These are phyloP conservation scores for Trichophyton rubrum DNA, from an alignment of 2,329 filamentous ascomycete genomes.

Conservation along the genomic window DNA sequence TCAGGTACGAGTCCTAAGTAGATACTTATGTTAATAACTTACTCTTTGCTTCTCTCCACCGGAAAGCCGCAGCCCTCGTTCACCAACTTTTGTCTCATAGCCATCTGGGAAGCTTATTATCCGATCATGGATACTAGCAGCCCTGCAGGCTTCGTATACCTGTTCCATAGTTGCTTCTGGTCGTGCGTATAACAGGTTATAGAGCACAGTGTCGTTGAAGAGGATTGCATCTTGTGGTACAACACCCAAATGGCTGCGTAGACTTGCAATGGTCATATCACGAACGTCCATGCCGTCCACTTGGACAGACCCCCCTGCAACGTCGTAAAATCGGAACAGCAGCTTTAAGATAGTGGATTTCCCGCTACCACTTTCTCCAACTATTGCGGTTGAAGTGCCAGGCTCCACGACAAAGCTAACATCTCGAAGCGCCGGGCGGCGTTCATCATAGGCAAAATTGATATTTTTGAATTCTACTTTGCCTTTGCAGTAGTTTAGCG, in stretches of 20 bases:
- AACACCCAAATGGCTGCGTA: constrained; percentile 53
- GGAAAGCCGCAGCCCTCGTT: constrained; percentile 17
- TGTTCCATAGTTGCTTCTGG: constrained; percentile 19
- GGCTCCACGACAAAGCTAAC: constrained; percentile 14
- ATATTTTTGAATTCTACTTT: neutral
- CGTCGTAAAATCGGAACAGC: constrained; percentile 56
- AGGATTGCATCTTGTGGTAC: constrained; percentile 64
- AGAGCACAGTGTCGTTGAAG: constrained; percentile 55
- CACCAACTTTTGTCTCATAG: constrained; percentile 24
- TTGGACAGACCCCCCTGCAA: constrained; percentile 51
- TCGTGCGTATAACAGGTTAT: constrained; percentile 50
- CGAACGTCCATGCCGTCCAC: constrained; percentile 51
- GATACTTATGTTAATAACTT: constrained; percentile 15
- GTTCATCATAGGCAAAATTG: neutral
- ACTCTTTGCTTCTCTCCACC: constrained; percentile 41
- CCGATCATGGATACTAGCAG: constrained; percentile 28
- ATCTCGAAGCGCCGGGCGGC: neutral
- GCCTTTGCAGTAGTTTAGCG: neutral
- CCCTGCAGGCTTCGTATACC: constrained; percentile 23
- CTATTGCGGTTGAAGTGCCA: constrained; percentile 44
- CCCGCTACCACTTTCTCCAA: constrained; percentile 46
- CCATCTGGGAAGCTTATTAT: constrained; percentile 30
- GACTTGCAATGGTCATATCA: constrained; percentile 47
- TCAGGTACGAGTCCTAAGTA: no score
- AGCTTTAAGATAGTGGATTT: constrained; percentile 57